Evolutionary conservation across 2,329 filamentous ascomycete genomes (phyloP), one percentile per base, ranked within the genome.

Genomic region (Diaporthe destruens): DNA sequence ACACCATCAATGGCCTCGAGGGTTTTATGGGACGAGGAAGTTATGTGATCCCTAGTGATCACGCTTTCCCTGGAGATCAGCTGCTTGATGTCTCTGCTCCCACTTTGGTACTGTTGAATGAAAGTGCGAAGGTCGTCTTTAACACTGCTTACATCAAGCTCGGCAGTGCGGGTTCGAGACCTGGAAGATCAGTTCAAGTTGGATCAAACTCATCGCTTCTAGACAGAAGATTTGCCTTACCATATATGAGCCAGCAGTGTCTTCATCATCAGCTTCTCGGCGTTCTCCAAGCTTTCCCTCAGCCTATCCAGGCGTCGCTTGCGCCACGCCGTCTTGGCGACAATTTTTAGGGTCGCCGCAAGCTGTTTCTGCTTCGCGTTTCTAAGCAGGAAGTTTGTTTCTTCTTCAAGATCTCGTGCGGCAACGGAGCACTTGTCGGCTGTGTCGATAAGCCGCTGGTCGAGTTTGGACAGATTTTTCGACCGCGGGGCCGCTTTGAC

Each of bases 251-350:
- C 34, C 4, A 71, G 47, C 20, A 71, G 44, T 2, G 47, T 49
- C n/a, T 32, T 54, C 36, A 23, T 36, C 68, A 71, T 63, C 14
- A 61, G 20, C 1, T 54, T 71, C 9, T 61, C 68, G 2, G 55
- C 39, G 3, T 12, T 25, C 3, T 61, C 55, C 12, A 71, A 25
- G 16, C 3, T 23, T 39, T 32, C 18, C 20, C 54, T 63, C 20
- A 61, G 44, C 47, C 68, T 54, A 8, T 71, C 55, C 47, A 71
- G 9, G 6, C 68, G 68, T 12, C 68, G 54, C 25, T 23, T 61
- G 5, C 68, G 68, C 68, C 55, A 71, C 1, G 44, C 42, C 3
- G 57, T 59, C 29, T 63, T 71, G 42, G 29, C 44, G 23, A 59
- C 55, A 1, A 54, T 44, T 34, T 71, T 71, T 0, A 71, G 18